These are phyloP conservation scores for Lathyrus oleraceus DNA, from an alignment of 306 rosid species.

Conservation along the genomic window DNA sequence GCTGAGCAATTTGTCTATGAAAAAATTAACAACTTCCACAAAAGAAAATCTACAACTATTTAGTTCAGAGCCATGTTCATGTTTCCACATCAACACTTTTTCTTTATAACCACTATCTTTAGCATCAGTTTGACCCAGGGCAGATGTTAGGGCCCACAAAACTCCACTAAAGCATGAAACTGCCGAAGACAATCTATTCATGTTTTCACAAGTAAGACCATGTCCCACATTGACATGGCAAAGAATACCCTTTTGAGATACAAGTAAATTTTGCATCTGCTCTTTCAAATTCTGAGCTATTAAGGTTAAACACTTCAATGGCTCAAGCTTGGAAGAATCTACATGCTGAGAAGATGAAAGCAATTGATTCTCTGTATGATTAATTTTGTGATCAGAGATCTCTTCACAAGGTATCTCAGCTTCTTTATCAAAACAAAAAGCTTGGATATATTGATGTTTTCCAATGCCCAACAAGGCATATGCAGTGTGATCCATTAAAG, in stretches of 20 bases:
- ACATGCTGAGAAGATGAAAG: slow-evolving; percentile 41
- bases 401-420: slow-evolving; percentile 47
- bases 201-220: slow-evolving; percentile 34
- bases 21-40: slow-evolving; percentile 46
- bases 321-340: slow-evolving; percentile 45
- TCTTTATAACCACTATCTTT: slow-evolving; percentile 37
- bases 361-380: slow-evolving; percentile 45
- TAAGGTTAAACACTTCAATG: slow-evolving; percentile 51
- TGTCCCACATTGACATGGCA: slow-evolving; percentile 40
- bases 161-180: slow-evolving; percentile 72
- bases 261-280: slow-evolving; percentile 49
- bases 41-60: slow-evolving; percentile 50
- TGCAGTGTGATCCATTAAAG: slow-evolving; percentile 80
- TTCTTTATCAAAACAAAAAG: slow-evolving; percentile 38
- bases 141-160: slow-evolving; percentile 69
- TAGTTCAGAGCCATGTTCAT: slow-evolving; percentile 47
- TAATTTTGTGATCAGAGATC: slow-evolving; percentile 38
- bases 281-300: slow-evolving; percentile 60
- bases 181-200: slow-evolving; percentile 59
- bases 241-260: slow-evolving; percentile 45
- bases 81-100: slow-evolving; percentile 45
- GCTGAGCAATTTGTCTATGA: slow-evolving; percentile 50
- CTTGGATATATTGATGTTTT: slow-evolving; percentile 54
- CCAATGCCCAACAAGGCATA: slow-evolving; percentile 57
- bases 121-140: slow-evolving; percentile 41